These are phyloP conservation scores for Geotrichum klebahnii DNA, from an alignment of 1,139 yeast genomes.

Conservation along the genomic window DNA sequence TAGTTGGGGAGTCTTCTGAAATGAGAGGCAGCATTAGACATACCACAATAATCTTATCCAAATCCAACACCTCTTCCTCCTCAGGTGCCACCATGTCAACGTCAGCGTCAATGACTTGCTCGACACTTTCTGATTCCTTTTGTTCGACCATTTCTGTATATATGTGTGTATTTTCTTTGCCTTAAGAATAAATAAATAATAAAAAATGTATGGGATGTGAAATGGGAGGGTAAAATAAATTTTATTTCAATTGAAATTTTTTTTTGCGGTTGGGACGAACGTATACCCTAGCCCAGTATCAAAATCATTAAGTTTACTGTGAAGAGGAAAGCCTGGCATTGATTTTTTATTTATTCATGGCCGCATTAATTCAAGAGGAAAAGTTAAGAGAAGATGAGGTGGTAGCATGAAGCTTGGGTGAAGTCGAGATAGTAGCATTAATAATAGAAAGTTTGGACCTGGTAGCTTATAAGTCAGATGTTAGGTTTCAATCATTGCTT, in stretches of 20 bases:
- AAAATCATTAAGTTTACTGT: neutral
- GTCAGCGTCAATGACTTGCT: no score
- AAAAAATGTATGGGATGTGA: no score
- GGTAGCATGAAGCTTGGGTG: no score
- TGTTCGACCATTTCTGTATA: conserved; percentile 8
- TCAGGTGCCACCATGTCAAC: conserved; percentile 13
- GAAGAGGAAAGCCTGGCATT: no score
- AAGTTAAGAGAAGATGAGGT: neutral
- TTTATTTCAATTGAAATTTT: no score
- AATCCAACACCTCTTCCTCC: conserved; percentile 24
- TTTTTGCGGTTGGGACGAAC: conserved; percentile 10
- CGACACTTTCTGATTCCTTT: no score
- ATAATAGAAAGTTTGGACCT: no score
- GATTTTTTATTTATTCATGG: neutral
- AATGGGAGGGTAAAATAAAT: no score
- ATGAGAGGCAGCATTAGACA: conserved; percentile 14
- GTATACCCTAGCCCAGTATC: conserved; percentile 2
- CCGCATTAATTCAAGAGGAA: neutral
- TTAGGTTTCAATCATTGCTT: no score
- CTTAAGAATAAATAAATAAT: neutral
- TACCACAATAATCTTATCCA: conserved; percentile 34
- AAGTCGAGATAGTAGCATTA: no score
- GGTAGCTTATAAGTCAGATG: no score
- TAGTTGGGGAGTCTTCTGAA: no score
- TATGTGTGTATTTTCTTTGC: neutral